Base-by-base conservation (phyloP, 2,329 filamentous ascomycete genomes). In the Ilyonectria mors-panacis region DNA sequence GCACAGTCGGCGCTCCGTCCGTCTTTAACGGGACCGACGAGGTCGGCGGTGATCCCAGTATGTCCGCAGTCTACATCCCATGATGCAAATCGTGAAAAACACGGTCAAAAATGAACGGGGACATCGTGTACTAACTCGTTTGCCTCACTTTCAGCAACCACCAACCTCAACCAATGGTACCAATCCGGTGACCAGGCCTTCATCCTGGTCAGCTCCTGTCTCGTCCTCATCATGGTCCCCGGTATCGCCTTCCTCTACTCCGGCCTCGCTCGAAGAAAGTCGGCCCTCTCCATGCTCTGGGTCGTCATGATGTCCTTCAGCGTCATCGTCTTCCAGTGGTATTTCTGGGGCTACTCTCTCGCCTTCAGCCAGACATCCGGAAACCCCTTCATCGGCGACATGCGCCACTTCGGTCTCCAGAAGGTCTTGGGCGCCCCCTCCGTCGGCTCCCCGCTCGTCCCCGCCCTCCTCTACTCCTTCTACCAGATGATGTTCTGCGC, bases 401-500 rank as follows among this genome's bases (percentile, higher is more conserved):
- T 99, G 63, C 88, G 91, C 74, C 93, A 97, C 81, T 97, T 98
- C 76, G 96, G 94, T 68, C 87, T 99, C 75, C 92, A 89, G 86
- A 93, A 94, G 78, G 94, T 94, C 2, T 87, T 97, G 75, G 96
- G 89, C 59, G 85, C 87, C 51, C 95, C 95, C n/a, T 97, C 94
- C 67, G 94, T 93, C 28, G 96, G 95, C 63, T 97, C 93, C 35
- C 92, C 94, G 19, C 87, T 98, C 68, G 91, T 98, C 75, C 94
- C 96, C 1, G 94, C 94, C 78, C 87, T 99, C 45, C 88, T 98
- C 4, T 98, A 96, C 83, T 93, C 94, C 45, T 97, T 98, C 83
- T 98, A 98, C 83, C 93, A 97, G 93, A 94, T 98, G 92, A 95
- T 97, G 92, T 99, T 99, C 86, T 96, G 93, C 80, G 93, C 90